Evolutionary conservation across 139 green algal genomes (phyloP), one percentile per base, ranked within the genome.

Genomic region (Closterium sp.): DNA sequence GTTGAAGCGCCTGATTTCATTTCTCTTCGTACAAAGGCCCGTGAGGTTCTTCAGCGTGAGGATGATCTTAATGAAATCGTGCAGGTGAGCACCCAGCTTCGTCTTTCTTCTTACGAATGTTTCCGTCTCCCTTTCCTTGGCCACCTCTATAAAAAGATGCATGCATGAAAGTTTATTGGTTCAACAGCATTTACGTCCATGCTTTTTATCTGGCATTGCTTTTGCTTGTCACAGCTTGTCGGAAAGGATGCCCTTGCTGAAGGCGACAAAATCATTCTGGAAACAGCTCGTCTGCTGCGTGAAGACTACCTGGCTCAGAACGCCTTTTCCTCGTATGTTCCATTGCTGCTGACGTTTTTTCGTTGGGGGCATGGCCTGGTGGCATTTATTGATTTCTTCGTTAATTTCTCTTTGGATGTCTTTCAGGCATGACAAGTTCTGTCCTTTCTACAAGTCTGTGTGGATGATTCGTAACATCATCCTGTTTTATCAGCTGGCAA

Each of bases 231-330:
- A 34, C 88, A 94, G 92, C 97, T 99, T 34, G 98, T 99, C 33
- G 98, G 98, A 90, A 99, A 99, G 96, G 98, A 99, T 90, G 96
- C 98, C 33, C 95, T 99, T 36, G 98, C 98, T 23, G 98, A 99
- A 95, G 96, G 90, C 0, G 98, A 99, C 96, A 99, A 99, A 96
- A 97, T 99, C 87, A 96, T 96, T 3, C 95, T 99, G 93, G 98
- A 99, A 95, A 99, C 98, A 34, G 98, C 98, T 28, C 95, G 97
- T 87, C 97, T 98, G 88, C 97, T 99, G 93, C 99, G 99, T 95
- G 98, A 99, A 55, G 98, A 99, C 96, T 99, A 98, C 96, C 94
- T 99, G 90, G 97, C 99, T 95, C 98, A 99, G 94, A 99, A 99
- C 96, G 97, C 96, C 31, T 99, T 98, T 43, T 33, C 85, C 85